Evolutionary conservation across 805 yeast genomes (phyloP).

Genomic region (Priceomyces haplophilus): DNA sequence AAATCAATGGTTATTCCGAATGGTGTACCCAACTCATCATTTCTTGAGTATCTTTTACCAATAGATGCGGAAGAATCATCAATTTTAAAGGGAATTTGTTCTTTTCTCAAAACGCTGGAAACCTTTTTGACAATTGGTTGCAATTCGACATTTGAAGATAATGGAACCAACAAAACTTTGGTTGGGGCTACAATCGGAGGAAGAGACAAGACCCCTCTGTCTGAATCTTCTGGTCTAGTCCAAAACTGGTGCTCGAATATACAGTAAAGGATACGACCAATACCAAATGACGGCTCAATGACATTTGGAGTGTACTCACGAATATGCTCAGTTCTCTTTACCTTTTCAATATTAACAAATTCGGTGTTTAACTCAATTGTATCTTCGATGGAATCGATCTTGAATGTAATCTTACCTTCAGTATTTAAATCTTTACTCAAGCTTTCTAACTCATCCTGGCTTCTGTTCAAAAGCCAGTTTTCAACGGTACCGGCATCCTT

Average conservation of each 20-base stretch:
- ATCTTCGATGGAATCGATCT: constrained; percentile 61
- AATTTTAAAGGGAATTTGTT: constrained; percentile 89
- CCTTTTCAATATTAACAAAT: constrained; percentile 72
- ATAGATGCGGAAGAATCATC: constrained; percentile 97
- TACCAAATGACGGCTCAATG: constrained; percentile 98
- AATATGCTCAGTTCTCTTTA: constrained; percentile 79
- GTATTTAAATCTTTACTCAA: constrained; percentile 64
- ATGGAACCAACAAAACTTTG: constrained; percentile 91
- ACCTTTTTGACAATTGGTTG: constrained; percentile 71
- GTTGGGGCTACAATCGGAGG: constrained; percentile 97
- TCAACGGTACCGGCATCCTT: constrained; percentile 94
- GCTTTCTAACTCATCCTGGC: constrained; percentile 81
- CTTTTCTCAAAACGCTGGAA: constrained; percentile 66
- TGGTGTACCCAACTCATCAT: constrained; percentile 98
- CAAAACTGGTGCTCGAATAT: constrained; percentile 93
- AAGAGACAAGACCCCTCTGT: constrained; percentile 83
- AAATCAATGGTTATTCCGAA: constrained; percentile 97
- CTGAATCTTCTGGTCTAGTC: constrained; percentile 86
- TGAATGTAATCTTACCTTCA: constrained; percentile 62
- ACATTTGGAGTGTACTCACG: constrained; percentile 97
- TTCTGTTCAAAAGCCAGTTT: constrained; percentile 67
- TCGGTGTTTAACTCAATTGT: constrained; percentile 69
- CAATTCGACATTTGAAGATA: constrained; percentile 79
- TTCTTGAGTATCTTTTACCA: constrained; percentile 97
- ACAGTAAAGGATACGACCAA: constrained; percentile 93